phyloP scores from a whole-genome alignment of 1,139 yeast genomes.

The Arxiozyma heterogenica region DNA sequence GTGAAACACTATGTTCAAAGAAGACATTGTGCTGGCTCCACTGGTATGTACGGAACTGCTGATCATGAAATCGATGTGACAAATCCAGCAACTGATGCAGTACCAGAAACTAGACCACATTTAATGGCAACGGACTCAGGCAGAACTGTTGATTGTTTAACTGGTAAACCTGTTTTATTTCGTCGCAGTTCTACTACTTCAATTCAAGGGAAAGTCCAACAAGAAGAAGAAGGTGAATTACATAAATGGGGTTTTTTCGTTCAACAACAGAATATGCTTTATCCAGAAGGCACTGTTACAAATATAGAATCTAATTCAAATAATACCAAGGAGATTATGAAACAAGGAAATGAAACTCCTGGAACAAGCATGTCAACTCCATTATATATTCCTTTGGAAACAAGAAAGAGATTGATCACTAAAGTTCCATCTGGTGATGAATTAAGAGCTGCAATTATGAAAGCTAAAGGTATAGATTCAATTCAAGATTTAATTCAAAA shows the following conservation, averaged over 20 bases:
- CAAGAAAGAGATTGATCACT: slow-evolving; percentile 11
- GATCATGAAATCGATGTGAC: slow-evolving; percentile 3
- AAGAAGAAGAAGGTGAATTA: slow-evolving; percentile 85
- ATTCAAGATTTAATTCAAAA: slow-evolving; percentile 62
- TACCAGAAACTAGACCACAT: slow-evolving; percentile 40
- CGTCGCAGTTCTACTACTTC: slow-evolving; percentile 52
- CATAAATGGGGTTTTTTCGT: slow-evolving; percentile 76
- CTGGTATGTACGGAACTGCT: neutral
- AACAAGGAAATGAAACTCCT: neutral
- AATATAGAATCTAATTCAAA: slow-evolving; percentile 18
- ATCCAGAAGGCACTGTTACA: slow-evolving; percentile 20
- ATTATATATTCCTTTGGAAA: neutral
- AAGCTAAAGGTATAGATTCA: slow-evolving; percentile 68
- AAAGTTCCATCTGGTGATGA: slow-evolving; percentile 48
- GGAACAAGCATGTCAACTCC: neutral
- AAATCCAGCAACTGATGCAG: neutral
- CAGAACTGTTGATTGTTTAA: slow-evolving; percentile 53
- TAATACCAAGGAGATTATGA: neutral
- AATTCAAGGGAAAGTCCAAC: slow-evolving; percentile 63
- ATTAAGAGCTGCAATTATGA: slow-evolving; percentile 64
- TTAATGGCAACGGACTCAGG: slow-evolving; percentile 60
- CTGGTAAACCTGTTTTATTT: slow-evolving; percentile 65
- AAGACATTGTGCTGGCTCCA: slow-evolving; percentile 8
- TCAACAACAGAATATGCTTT: slow-evolving; percentile 42
- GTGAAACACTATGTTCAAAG: slow-evolving; percentile 7